Evolutionary conservation across 106 monocot genomes (phyloP).

Genomic region (Amphibolis antarctica): DNA sequence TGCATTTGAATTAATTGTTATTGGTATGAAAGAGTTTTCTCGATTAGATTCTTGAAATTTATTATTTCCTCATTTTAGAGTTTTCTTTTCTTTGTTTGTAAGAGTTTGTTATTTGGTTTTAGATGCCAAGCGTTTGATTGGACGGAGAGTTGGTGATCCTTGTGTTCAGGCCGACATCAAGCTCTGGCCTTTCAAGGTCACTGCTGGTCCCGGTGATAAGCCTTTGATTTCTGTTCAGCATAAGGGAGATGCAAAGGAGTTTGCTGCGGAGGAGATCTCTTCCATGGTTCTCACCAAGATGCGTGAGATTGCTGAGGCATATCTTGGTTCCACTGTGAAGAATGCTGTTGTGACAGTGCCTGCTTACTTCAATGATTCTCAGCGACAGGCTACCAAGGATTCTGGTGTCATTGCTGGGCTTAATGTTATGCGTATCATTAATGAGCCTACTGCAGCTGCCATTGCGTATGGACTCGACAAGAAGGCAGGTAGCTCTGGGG

Average conservation of each 20-base stretch:
- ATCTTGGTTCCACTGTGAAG: conserved; percentile 10
- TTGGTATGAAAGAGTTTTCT: too few relatives aligned
- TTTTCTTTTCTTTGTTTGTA: too few relatives aligned
- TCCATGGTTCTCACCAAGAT: conserved; percentile 21
- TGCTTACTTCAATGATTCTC: conserved; percentile 16
- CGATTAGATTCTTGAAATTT: too few relatives aligned
- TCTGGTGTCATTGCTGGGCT: conserved; percentile 17
- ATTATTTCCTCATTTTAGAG: too few relatives aligned
- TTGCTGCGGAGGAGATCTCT: conserved; percentile 17
- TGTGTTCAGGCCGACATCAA: conserved; percentile 13
- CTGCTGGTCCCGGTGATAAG: conserved; percentile 15
- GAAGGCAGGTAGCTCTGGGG: conserved; percentile 20
- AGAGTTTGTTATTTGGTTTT: background rate
- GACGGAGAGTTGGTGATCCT: conserved; percentile 7
- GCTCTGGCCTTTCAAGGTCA: conserved; percentile 19
- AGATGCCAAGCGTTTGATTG: conserved; percentile 21
- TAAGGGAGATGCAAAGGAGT: conserved; percentile 15
- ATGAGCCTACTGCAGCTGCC: conserved; percentile 17
- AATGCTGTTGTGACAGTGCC: conserved; percentile 18
- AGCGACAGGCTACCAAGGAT: conserved; percentile 18
- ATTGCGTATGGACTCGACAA: conserved; percentile 24
- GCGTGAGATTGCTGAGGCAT: conserved; percentile 19
- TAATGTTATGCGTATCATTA: conserved; percentile 19
- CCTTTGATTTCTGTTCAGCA: conserved; percentile 16
- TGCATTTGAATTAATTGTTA: too few relatives aligned